Evolutionary conservation across 192 early-diverging fungal species (phyloP), one percentile per base, ranked within the genome.

Genomic region (Backusella westeae): DNA sequence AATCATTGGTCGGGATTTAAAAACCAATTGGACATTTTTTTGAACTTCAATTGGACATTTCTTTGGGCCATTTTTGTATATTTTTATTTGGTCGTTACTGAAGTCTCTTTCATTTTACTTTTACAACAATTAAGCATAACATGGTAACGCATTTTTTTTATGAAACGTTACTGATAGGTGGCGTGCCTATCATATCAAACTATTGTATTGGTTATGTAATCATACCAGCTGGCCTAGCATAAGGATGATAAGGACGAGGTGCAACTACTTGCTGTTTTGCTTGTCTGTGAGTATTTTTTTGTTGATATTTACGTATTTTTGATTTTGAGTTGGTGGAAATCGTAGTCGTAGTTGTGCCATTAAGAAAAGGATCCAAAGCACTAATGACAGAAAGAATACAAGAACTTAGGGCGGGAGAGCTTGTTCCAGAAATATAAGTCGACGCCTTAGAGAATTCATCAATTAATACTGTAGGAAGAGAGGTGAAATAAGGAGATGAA

Each of bases 251-350:
- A 53, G 21, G 52, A 53, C 52, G 21, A 53, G 21, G 21, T 53
- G n/a, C 52, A 53, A 53, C 52, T 53, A 53, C 52, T 53, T 53
- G 52, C 52, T 53, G 52, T 53, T 53, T 53, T 53, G 52, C 52
- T 52, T 52, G 19, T 52, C 46, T 52, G 46, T 21, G 46, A 52
- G 46, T 52, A 52, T 52, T 52, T 52, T 52, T 52, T 52, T 52
- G 46, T 52, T 52, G 46, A 52, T 52, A 52, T 52, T 52, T 52
- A 52, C 46, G 46, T 52, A 52, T 52, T 52, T 52, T 52, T 52
- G 46, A 52, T 52, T 52, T 52, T 52, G 46, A 52, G 46, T n/a
- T 52, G 46, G 46, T 52, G 46, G 46, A 49, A 49, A n/a, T 49
- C 46, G 14, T 49, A 49, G 46, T 49, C 46, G 19, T 49, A 49